Conservation (phyloP, 2,329 filamentous ascomycete species). For the Acarospora socialis region DNA sequence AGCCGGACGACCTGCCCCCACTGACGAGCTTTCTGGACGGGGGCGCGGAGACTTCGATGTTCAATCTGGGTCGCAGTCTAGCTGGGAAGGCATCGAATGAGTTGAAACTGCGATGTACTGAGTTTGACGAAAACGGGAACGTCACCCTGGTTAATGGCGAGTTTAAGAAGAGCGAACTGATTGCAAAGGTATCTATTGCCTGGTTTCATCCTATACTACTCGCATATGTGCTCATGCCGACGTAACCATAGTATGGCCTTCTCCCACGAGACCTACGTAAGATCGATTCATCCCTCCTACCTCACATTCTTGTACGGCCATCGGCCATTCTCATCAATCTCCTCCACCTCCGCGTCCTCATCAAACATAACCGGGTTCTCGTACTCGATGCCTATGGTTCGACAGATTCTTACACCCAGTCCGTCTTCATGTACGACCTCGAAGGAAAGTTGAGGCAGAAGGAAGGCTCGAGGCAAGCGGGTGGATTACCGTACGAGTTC, state of each 20-base stretch:
- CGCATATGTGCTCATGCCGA: too few species aligned
- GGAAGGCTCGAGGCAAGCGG: constrained; percentile 40
- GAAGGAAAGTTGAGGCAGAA: constrained; percentile 86
- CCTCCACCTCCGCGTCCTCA: constrained; percentile 87
- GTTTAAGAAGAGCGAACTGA: constrained; percentile 94
- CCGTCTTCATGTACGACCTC: constrained; percentile 93
- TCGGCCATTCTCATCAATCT: constrained; percentile 91
- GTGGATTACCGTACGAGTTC: constrained; percentile 80
- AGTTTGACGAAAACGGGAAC: constrained; percentile 83
- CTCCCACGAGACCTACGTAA: constrained; percentile 91
- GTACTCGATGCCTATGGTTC: constrained; percentile 95
- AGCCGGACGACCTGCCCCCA: constrained; percentile 44
- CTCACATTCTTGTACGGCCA: constrained; percentile 85
- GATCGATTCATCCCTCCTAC: constrained; percentile 90
- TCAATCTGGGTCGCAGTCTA: constrained; percentile 55
- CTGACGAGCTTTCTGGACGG: constrained; percentile 42
- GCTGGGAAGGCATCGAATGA: constrained; percentile 68
- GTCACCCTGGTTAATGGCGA: constrained; percentile 88
- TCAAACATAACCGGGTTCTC: constrained; percentile 86
- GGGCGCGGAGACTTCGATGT: constrained; percentile 45
- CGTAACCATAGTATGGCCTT: constrained; percentile 65
- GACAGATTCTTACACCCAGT: constrained; percentile 87
- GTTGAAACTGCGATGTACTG: constrained; percentile 77
- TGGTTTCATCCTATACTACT: constrained; percentile 2
- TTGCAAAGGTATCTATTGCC: constrained; percentile 73